Conservation (phyloP, 441 rosid species). For the Gossypium davidsonii region DNA sequence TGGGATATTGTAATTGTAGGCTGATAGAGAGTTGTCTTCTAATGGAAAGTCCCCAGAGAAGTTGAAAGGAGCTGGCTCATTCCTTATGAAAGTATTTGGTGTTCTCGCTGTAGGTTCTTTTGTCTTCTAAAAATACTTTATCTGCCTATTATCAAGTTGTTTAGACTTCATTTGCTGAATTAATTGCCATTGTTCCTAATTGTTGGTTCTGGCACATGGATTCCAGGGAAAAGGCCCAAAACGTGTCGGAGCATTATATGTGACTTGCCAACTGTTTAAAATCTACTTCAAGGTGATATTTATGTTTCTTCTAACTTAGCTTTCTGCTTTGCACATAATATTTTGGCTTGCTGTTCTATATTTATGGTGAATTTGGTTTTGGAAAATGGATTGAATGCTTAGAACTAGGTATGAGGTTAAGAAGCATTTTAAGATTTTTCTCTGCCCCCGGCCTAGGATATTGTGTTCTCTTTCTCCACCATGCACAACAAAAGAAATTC, state of each 20-base stretch:
- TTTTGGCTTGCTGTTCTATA: not conserved
- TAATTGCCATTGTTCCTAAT: conserved; percentile 3
- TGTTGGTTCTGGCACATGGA: conserved; percentile 8
- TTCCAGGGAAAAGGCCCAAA: conserved; percentile 89
- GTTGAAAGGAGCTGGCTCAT: conserved; percentile 88
- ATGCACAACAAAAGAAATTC: not conserved
- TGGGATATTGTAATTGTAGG: conserved; percentile 34
- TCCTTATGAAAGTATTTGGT: conserved; percentile 90
- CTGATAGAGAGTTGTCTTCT: conserved; percentile 70
- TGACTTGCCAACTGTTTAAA: conserved; percentile 93
- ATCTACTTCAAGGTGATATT: conserved; percentile 75
- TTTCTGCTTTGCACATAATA: not conserved
- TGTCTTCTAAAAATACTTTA: not conserved
- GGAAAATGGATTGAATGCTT: not conserved
- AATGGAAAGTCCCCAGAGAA: conserved; percentile 87
- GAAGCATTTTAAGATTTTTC: not conserved
- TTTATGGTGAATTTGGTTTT: not conserved
- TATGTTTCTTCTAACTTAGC: conserved; percentile 6
- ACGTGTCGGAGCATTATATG: conserved; percentile 88
- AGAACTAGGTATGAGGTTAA: not conserved
- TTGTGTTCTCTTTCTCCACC: not conserved
- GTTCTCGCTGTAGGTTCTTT: conserved; percentile 78
- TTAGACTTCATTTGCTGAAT: not conserved
- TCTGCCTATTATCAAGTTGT: not conserved
- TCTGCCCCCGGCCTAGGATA: not conserved